Evolutionary conservation across 2,329 filamentous ascomycete species (phyloP).

Genomic region (Dothideomycetidae sp.): DNA sequence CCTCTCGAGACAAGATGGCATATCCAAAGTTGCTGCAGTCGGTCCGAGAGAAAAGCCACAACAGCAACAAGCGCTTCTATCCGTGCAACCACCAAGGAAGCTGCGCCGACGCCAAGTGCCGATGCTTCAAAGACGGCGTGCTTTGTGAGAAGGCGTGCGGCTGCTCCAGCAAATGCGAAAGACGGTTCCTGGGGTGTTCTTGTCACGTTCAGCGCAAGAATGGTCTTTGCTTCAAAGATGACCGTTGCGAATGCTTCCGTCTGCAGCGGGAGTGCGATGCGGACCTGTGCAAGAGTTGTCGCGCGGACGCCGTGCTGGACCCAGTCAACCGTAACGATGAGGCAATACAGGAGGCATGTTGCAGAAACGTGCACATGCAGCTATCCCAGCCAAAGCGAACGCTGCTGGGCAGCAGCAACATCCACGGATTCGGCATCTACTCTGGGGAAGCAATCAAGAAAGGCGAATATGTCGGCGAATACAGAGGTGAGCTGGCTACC

Average conservation of each 20-base stretch:
- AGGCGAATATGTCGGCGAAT: conserved; percentile 67
- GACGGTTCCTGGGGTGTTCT: conserved; percentile 31
- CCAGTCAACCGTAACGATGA: conserved; percentile 51
- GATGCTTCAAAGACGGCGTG: conserved; percentile 46
- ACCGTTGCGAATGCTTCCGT: conserved; percentile 51
- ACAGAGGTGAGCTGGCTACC: conserved; percentile 63
- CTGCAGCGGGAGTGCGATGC: conserved; percentile 71
- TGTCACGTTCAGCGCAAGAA: conserved; percentile 17
- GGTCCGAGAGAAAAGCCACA: conserved; percentile 2
- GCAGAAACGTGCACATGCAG: conserved; percentile 60
- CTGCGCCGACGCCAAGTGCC: conserved; percentile 47
- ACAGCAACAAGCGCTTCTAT: conserved; percentile 40
- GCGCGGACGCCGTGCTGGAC: conserved; percentile 53
- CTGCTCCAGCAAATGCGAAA: conserved; percentile 46
- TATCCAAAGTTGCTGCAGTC: conserved; percentile 3
- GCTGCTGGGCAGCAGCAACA: conserved; percentile 53
- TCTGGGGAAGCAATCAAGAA: conserved; percentile 51
- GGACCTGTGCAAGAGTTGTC: conserved; percentile 57
- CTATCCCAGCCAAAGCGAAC: conserved; percentile 51
- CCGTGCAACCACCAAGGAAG: conserved; percentile 57
- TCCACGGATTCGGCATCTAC: conserved; percentile 65
- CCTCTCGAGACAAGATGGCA: conserved; percentile 1
- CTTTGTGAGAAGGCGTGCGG: conserved; percentile 62
- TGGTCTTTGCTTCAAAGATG: conserved; percentile 22
- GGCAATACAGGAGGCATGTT: conserved; percentile 42